Evolutionary conservation across 495 filamentous ascomycete genomes (phyloP), one percentile per base, ranked within the genome.

Genomic region (Rhypophila decipiens): DNA sequence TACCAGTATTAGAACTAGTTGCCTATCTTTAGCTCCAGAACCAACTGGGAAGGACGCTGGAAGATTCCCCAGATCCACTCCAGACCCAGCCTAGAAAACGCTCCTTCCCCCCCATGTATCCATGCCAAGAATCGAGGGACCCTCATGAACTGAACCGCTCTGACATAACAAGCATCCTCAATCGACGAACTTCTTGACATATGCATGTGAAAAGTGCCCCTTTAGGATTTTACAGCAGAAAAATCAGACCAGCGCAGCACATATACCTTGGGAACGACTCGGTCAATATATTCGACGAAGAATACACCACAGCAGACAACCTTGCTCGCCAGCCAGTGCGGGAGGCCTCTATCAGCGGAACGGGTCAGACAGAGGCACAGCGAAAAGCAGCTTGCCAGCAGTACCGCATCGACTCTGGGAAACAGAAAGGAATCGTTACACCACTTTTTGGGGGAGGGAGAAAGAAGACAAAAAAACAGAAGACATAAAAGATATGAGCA

Each of bases 401-500:
- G 7, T 31, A 31, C 27, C 7, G 13, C 27, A 7, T 7, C 7
- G 13, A 31, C 27, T 31, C 27, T 31, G 27, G 7, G 27, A 13
- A n/a, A 7, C 27, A 31, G 27, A 31, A 31, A 31, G 27, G 27
- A 13, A 31, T 31, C 13, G 7, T 13, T 31, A 31, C 27, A 31
- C 27, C 7, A 31, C 13, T 7, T n/a, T n/a, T n/a, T n/a, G n/a
- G n/a, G 18, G 33, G 12, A 34, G 27, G 42, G 38, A 20, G 13
- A 45, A 13, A 46, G 43, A 51, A 20, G 40, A 24, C 27, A 48
- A 41, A 38, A 44, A 44, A 40, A 42, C 42, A 36, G 46, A 44
- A 42, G 44, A n/a, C n/a, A n/a, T n/a, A 17, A 45, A 13, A 46
- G 43, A 51, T 29, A 43, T 31, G 34, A 48, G 44, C 40, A 44